Base-by-base conservation (phyloP, 1,139 yeast species). In the Sugiyamaella novakii region DNA sequence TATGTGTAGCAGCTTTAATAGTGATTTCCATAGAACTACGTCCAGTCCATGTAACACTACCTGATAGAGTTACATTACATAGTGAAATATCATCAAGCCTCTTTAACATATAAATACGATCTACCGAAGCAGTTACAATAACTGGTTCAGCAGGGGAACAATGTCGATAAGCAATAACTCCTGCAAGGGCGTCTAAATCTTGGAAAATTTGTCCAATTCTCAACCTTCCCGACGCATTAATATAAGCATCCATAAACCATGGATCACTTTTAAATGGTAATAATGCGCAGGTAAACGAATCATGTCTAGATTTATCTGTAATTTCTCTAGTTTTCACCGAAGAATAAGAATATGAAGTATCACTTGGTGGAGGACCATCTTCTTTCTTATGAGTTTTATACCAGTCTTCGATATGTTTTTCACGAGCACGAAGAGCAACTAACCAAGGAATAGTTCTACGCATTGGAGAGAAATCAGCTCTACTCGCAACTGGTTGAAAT, bases 1-100 rank as follows among this genome's bases (percentile, higher is more conserved):
- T 81, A 54, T 83, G 83, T 1, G 94, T 83, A 55, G 86, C 85
- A 1, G 96, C 97, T 63, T 83, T 84, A 59, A 91, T 94, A 45
- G 91, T 79, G 62, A 91, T 89, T 70, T 91, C 97, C 97, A 91
- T 91, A 1, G 96, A 87, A 1, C 95, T 86, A 53, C 87, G 75
- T 49, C 98, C 98, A 0, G 96, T 88, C 89, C 96, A 91, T 11
- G 95, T 84, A 33, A 88, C 96, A 42, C 83, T 75, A 12, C 98
- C 98, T 28, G 94, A 89, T 55, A 91, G 72, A 22, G 87, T 77
- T 61, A 91, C 84, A 66, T 88, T 87, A 69, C 78, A 84, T 56
- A 82, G 80, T 51, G 77, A 75, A 54, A 89, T 81, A 60, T 84
- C 88, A 62, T 88, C 96, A 38, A 89, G 81, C 56, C 88, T 83